Evolutionary conservation across 495 filamentous ascomycete genomes (phyloP).

Genomic region (Penicillium robsamsonii): DNA sequence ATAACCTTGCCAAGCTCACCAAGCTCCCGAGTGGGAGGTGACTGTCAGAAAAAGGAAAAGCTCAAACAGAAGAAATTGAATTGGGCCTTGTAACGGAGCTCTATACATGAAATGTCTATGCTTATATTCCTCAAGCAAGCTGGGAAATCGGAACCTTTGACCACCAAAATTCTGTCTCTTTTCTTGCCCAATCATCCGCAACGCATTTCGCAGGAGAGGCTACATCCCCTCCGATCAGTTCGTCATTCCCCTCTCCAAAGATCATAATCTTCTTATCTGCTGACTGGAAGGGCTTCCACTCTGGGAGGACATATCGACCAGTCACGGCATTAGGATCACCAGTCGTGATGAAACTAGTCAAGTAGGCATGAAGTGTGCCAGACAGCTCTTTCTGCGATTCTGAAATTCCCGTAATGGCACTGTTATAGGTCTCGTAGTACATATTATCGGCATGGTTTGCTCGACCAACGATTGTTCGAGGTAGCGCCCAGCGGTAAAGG

Average conservation of each 20-base stretch:
- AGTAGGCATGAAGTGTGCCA: constrained; percentile 53
- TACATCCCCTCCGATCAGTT: constrained; percentile 43
- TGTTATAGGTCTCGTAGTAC: constrained; percentile 54
- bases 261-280: constrained; percentile 37
- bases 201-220: constrained; percentile 46
- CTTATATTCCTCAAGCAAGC: constrained; percentile 17
- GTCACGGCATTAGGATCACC: constrained; percentile 49
- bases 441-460: constrained; percentile 63
- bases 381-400: constrained; percentile 48
- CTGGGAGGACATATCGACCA: constrained; percentile 31
- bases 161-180: constrained; percentile 61
- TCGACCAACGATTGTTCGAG: constrained; percentile 42
- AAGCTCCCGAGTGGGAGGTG: too few relatives aligned
- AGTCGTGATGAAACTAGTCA: constrained; percentile 53
- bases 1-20: neutral
- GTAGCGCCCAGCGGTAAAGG: constrained; percentile 59
- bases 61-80: neutral
- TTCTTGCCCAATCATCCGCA: constrained; percentile 42
- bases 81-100: neutral
- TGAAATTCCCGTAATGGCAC: constrained; percentile 35
- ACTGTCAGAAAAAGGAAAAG: neutral
- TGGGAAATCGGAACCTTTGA: constrained; percentile 37
- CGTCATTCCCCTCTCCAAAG: constrained; percentile 64
- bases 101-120: neutral
- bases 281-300: constrained; percentile 28